phyloP scores from a whole-genome alignment of 345 rosid species.

The Chamaenerion angustifolium region DNA sequence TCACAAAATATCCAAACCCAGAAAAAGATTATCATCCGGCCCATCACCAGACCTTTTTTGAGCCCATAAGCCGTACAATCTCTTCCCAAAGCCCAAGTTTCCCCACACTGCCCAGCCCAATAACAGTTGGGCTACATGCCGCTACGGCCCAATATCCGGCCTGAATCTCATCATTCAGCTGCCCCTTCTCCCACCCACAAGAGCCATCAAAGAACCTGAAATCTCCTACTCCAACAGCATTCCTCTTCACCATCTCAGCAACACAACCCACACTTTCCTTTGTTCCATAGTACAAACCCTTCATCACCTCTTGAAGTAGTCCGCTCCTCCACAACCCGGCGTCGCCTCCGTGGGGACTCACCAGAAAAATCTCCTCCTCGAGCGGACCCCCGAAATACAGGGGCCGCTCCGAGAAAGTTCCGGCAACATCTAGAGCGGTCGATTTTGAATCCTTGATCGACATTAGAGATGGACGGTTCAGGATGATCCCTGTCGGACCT shows the following conservation, averaged over 20 bases:
- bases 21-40: no score
- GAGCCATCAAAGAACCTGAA: slow-evolving; percentile 82
- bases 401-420: slow-evolving; percentile 48
- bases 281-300: slow-evolving; percentile 64
- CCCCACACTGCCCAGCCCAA: slow-evolving; percentile 36
- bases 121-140: slow-evolving; percentile 61
- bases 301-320: slow-evolving; percentile 57
- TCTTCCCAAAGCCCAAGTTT: slow-evolving; percentile 68
- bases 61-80: slow-evolving; percentile 47
- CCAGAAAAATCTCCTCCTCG: slow-evolving; percentile 62
- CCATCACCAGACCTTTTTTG: slow-evolving; percentile 37
- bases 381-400: slow-evolving; percentile 89
- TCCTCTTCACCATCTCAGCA: slow-evolving; percentile 71
- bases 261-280: slow-evolving; percentile 74
- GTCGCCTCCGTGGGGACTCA: slow-evolving; percentile 27
- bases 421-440: slow-evolving; percentile 30
- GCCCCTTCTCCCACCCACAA: slow-evolving; percentile 75
- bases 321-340: slow-evolving; percentile 35
- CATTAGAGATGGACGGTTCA: slow-evolving; percentile 77
- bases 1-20: no score
- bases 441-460: slow-evolving; percentile 68
- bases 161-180: slow-evolving; percentile 61
- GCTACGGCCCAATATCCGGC: slow-evolving; percentile 77
- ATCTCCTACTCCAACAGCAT: slow-evolving; percentile 46
- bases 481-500: slow-evolving; percentile 68